A percentile compares a stretch with the other conserved stretches of the same genome.
Evolutionary conservation across 2,329 filamentous ascomycete species (phyloP).

Genomic region (Xylariaceae sp.): DNA sequence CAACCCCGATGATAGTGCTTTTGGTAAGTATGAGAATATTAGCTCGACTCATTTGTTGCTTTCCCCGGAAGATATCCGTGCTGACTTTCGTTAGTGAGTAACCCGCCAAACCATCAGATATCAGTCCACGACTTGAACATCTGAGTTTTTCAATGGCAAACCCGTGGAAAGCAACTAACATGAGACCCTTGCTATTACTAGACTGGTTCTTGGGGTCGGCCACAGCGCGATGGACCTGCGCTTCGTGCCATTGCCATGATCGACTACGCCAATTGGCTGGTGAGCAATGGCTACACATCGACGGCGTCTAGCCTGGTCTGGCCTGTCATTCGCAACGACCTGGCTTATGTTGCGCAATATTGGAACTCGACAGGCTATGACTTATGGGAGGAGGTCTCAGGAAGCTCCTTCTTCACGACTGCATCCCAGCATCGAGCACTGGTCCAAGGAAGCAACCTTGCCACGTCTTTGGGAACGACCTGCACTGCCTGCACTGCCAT

Average conservation of each 20-base stretch:
- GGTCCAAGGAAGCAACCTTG: constrained; percentile 63
- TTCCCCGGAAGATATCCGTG: no score
- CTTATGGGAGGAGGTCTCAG: constrained; percentile 77
- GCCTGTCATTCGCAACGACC: constrained; percentile 73
- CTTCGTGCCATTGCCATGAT: constrained; percentile 71
- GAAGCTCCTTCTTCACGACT: constrained; percentile 76
- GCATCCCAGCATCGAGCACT: constrained; percentile 66
- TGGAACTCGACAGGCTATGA: constrained; percentile 67
- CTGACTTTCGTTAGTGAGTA: no score
- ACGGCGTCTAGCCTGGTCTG: constrained; percentile 57
- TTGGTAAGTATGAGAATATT: constrained; percentile 22
- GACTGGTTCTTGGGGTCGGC: constrained; percentile 69
- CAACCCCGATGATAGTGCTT: constrained; percentile 59
- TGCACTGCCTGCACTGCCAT: constrained; percentile 59
- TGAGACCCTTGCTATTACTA: no score
- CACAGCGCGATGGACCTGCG: constrained; percentile 75
- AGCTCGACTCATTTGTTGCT: no score
- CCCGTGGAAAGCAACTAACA: no score
- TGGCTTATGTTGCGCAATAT: constrained; percentile 71
- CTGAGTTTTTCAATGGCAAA: no score
- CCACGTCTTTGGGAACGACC: constrained; percentile 56
- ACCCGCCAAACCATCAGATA: no score
- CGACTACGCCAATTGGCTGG: constrained; percentile 67
- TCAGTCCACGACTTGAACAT: no score
- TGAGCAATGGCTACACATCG: constrained; percentile 59